phyloP scores from a whole-genome alignment of 371 early-diverging fungal genomes.

The Rhizopus microsporus region DNA sequence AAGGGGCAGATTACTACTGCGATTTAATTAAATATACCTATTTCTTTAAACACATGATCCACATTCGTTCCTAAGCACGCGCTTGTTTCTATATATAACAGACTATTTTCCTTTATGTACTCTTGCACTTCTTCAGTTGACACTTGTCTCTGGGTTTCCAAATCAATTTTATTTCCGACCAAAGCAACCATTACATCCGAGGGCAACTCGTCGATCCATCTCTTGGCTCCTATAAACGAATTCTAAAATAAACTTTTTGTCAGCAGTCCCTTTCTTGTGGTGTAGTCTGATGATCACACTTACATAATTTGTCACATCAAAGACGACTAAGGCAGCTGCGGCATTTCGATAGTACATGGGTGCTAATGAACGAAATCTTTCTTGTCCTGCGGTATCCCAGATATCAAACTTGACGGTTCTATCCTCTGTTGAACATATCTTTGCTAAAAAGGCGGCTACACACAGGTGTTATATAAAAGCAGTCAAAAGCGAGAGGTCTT shows the following conservation, averaged over 20 bases:
- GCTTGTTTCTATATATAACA: constrained; percentile 76
- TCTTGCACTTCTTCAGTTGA: constrained; percentile 67
- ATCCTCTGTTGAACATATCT: constrained; percentile 63
- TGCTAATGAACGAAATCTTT: constrained; percentile 90
- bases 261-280: not conserved
- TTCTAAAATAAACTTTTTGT: constrained; percentile 42
- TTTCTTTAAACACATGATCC: constrained; percentile 69
- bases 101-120: constrained; percentile 71
- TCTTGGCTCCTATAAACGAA: constrained; percentile 94
- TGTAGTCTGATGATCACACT: constrained; percentile 16
- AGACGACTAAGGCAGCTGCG: constrained; percentile 94
- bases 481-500: not conserved
- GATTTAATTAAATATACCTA: constrained; percentile 14
- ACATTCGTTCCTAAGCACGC: constrained; percentile 87
- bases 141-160: constrained; percentile 40
- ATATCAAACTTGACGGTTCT: constrained; percentile 79
- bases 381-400: constrained; percentile 96
- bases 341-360: constrained; percentile 99
- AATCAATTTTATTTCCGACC: constrained; percentile 94
- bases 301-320: constrained; percentile 90
- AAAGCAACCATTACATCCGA: constrained; percentile 92
- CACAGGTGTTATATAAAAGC: not conserved
- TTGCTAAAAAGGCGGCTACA: constrained; percentile 78
- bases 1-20: not conserved
- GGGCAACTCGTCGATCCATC: constrained; percentile 97